Percentiles rank a stretch among this genome's conserved stretches.
Conservation (phyloP, 768 basidiomycete species). For the Rhizopogon sp. region DNA sequence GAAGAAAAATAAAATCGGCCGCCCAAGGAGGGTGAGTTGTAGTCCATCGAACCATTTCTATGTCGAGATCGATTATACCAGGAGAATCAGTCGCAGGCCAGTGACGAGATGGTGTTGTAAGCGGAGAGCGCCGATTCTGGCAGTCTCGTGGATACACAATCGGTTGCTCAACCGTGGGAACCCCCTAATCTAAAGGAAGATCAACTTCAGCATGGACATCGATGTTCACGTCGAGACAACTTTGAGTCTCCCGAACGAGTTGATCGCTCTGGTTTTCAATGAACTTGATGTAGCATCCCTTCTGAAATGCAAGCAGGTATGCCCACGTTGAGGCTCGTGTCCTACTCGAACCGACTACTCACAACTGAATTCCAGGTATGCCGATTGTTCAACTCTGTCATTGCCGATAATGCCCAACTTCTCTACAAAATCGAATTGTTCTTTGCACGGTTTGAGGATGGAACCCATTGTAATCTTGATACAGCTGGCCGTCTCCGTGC, state of each 20-base stretch:
- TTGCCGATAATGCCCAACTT: slow-evolving; percentile 20
- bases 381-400: slow-evolving; percentile 21
- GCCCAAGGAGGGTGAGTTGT: too few species aligned
- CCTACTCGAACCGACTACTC: not conserved
- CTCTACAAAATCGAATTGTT: slow-evolving; percentile 28
- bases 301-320: slow-evolving; percentile 21
- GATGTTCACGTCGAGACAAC: slow-evolving; percentile 6
- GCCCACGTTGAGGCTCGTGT: not conserved
- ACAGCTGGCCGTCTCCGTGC: slow-evolving; percentile 16
- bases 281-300: slow-evolving; percentile 26
- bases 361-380: slow-evolving; percentile 18
- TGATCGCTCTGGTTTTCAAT: slow-evolving; percentile 18
- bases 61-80: too few species aligned
- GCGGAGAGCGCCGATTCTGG: too few species aligned
- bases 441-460: slow-evolving; percentile 22
- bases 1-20: too few species aligned
- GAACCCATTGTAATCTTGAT: slow-evolving; percentile 13
- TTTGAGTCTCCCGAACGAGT: slow-evolving; percentile 25
- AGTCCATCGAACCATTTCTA: too few species aligned
- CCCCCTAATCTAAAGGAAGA: not conserved
- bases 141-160: too few species aligned
- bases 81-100: too few species aligned
- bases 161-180: too few species aligned
- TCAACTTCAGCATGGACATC: not conserved
- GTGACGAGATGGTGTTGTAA: too few species aligned